phyloP scores from a whole-genome alignment of 768 basidiomycete species.

The Serendipita sp. region DNA sequence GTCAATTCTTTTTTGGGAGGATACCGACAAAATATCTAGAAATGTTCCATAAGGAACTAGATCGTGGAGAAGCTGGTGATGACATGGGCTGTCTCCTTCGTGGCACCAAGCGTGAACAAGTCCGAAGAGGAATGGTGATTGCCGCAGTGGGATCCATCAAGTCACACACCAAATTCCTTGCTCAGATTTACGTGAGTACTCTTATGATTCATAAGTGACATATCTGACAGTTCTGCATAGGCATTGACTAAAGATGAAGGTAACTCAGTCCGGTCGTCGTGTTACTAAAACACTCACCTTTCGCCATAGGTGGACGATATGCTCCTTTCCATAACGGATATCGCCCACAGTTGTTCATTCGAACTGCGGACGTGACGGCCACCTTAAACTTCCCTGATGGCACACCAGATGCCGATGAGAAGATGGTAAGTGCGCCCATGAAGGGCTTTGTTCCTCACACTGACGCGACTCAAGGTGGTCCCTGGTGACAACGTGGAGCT shows the following conservation, averaged over 20 bases:
- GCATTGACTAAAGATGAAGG: slow-evolving; percentile 78
- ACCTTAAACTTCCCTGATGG: slow-evolving; percentile 73
- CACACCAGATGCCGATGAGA: slow-evolving; percentile 64
- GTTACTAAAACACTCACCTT: background rate
- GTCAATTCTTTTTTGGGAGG: too few species aligned
- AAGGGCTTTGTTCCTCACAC: background rate
- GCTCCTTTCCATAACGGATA: slow-evolving; percentile 90
- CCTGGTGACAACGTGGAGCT: slow-evolving; percentile 97
- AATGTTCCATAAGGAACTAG: slow-evolving; percentile 99
- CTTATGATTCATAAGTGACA: background rate
- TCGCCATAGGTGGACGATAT: slow-evolving; percentile 47
- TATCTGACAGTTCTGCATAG: slow-evolving; percentile 22
- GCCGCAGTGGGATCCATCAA: slow-evolving; percentile 82
- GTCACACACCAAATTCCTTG: slow-evolving; percentile 86
- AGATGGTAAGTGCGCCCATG: slow-evolving; percentile 44
- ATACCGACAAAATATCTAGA: slow-evolving; percentile 31
- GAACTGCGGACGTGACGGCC: slow-evolving; percentile 88
- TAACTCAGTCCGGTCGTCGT: slow-evolving; percentile 10
- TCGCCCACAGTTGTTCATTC: slow-evolving; percentile 88
- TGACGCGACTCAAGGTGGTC: slow-evolving; percentile 47
- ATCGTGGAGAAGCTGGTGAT: slow-evolving; percentile 93
- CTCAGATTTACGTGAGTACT: slow-evolving; percentile 65
- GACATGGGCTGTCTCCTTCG: slow-evolving; percentile 98
- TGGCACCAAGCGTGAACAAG: slow-evolving; percentile 92
- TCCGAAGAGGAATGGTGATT: slow-evolving; percentile 86